Evolutionary conservation across 805 yeast species (phyloP).

Genomic region (Suhomyces xylopsoci): DNA sequence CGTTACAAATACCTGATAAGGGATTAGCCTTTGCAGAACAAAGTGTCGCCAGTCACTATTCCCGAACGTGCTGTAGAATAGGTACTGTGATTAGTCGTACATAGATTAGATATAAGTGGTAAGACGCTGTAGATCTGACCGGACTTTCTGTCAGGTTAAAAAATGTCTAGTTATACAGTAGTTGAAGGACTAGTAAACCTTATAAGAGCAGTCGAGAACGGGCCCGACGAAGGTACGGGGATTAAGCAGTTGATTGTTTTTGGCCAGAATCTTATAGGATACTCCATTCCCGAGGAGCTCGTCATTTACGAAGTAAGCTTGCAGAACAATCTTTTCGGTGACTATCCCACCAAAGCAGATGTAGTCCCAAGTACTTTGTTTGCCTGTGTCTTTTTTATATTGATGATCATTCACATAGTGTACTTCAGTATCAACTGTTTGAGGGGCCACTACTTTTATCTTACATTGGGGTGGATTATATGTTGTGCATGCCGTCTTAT

Average conservation of each 20-base stretch:
- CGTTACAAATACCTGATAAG: background rate
- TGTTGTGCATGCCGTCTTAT: slow-evolving; percentile 9
- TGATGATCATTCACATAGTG: slow-evolving; percentile 7
- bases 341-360: slow-evolving; percentile 12
- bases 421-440: slow-evolving; percentile 10
- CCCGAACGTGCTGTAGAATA: background rate
- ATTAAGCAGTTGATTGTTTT: slow-evolving; percentile 16
- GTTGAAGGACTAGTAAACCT: slow-evolving; percentile 11
- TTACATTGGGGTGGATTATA: slow-evolving; percentile 10
- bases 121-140: background rate
- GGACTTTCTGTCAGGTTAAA: too few relatives aligned
- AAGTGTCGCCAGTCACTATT: background rate
- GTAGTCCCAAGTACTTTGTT: slow-evolving; percentile 13
- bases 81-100: background rate
- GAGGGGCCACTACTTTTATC: slow-evolving; percentile 15
- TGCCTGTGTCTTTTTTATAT: slow-evolving; percentile 7
- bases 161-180: background rate
- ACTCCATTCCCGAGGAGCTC: slow-evolving; percentile 3
- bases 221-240: slow-evolving; percentile 53
- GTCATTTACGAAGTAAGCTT: slow-evolving; percentile 2
- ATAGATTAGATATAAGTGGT: background rate
- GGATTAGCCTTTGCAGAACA: background rate
- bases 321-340: slow-evolving; percentile 13
- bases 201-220: slow-evolving; percentile 26
- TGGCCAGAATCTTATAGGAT: slow-evolving; percentile 4